These are phyloP conservation scores for Thermochaetoides dissita DNA, from an alignment of 2,329 filamentous ascomycete species.

Conservation along the genomic window DNA sequence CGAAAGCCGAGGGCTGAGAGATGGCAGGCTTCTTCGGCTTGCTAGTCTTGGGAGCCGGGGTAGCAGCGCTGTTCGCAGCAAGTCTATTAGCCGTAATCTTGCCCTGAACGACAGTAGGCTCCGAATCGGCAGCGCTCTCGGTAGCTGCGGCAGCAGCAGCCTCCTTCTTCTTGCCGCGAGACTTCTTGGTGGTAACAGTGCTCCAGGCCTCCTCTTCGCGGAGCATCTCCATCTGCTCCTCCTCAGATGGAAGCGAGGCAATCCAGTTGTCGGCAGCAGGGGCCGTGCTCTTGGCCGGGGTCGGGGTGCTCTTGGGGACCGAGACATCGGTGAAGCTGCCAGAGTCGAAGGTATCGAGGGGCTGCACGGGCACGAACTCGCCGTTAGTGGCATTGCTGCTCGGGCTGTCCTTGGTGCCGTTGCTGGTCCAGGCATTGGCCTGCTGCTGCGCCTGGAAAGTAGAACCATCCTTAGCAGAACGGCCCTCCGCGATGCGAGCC, in stretches of 20 bases:
- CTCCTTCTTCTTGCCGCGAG: conserved; percentile 29
- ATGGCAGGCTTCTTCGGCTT: conserved; percentile 22
- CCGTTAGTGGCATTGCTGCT: conserved; percentile 23
- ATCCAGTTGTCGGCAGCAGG: conserved; percentile 31
- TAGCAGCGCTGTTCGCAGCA: conserved; percentile 15
- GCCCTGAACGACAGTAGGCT: conserved; percentile 11
- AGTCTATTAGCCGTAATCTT: conserved; percentile 12
- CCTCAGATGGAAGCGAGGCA: conserved; percentile 42
- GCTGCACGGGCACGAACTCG: conserved; percentile 27
- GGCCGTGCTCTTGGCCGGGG: conserved; percentile 17
- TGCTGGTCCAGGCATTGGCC: conserved; percentile 28
- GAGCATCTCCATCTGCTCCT: conserved; percentile 47
- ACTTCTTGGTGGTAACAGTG: conserved; percentile 38
- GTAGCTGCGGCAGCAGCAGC: conserved; percentile 25
- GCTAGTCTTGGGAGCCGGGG: conserved; percentile 3
- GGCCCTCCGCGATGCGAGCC: conserved; percentile 70
- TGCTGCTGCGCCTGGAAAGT: conserved; percentile 33
- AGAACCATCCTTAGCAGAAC: conserved; percentile 68
- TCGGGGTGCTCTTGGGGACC: conserved; percentile 5
- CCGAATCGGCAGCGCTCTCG: conserved; percentile 16
- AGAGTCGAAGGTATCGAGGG: conserved; percentile 44
- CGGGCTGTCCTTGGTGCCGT: conserved; percentile 25
- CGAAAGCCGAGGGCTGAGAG: conserved; percentile 31
- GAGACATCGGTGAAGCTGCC: conserved; percentile 22
- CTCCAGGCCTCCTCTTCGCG: conserved; percentile 43